These are phyloP conservation scores for Hypoxylon sp. DNA, from an alignment of 2,329 filamentous ascomycete genomes.

Conservation along the genomic window DNA sequence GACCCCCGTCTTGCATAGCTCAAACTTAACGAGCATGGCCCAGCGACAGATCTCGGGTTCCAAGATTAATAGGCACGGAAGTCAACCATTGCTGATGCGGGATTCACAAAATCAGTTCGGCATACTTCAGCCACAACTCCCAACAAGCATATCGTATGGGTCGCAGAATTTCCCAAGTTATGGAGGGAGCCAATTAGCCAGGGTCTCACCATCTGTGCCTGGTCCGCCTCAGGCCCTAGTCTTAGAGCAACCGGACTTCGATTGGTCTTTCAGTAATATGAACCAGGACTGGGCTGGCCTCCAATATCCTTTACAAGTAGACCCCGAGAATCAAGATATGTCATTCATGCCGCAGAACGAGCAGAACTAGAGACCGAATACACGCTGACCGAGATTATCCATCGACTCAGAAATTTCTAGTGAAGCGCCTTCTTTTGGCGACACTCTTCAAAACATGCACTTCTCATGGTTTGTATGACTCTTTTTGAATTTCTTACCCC, in stretches of 20 bases:
- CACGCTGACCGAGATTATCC: background rate
- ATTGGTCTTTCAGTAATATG: constrained; percentile 12
- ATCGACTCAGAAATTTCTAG: background rate
- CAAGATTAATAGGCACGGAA: constrained; percentile 10
- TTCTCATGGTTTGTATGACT: no score
- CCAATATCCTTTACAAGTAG: constrained; percentile 13
- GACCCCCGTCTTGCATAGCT: constrained; percentile 8
- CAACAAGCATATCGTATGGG: constrained; percentile 5
- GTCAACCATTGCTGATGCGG: constrained; percentile 14
- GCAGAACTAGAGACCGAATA: constrained; percentile 2
- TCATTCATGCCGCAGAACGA: constrained; percentile 20
- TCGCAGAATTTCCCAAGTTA: constrained; percentile 16
- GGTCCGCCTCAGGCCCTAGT: constrained; percentile 12
- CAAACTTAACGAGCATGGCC: background rate
- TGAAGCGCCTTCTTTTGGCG: background rate
- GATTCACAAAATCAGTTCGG: constrained; percentile 10
- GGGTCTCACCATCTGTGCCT: background rate
- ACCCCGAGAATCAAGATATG: constrained; percentile 15
- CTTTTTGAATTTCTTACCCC: background rate
- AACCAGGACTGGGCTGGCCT: constrained; percentile 15
- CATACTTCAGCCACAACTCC: constrained; percentile 9
- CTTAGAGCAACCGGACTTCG: constrained; percentile 5
- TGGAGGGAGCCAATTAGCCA: background rate
- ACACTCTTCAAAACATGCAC: background rate
- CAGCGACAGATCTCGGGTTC: constrained; percentile 6